Evolutionary conservation across 768 basidiomycete genomes (phyloP), one percentile per base, ranked within the genome.

Genomic region (Lactarius pseudohatsudake): DNA sequence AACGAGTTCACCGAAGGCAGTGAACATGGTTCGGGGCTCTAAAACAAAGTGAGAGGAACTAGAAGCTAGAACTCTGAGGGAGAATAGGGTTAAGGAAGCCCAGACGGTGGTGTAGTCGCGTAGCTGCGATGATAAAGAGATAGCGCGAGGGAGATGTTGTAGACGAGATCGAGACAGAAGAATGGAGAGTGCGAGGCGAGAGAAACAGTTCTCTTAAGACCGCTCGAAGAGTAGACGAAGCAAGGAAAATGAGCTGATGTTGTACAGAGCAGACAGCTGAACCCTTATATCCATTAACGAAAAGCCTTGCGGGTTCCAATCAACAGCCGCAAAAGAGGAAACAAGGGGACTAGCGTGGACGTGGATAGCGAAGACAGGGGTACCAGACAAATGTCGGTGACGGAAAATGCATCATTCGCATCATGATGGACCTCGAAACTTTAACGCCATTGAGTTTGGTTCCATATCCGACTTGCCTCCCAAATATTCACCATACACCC

Each of bases 1-100:
- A 20, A 26, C 20, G 9, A 28, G 28, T 55, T 28, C n/a, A 69
- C 68, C 68, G 15, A 64, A 64, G 9, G 65, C 34, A n/a, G 54
- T 43, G 50, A 64, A 45, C 40, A 43, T 47, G 13, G 62, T 61
- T 22, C 22, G 53, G 4, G 36, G 54, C 50, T 26, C 60, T 15
- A 53, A 54, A 2, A 61, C 13, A 22, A 57, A 15, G 26, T 50
- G 22, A 16, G 22, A 34, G 22, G n/a, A n/a, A 22, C 10, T 30
- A 34, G 28, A 32, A 10, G 43, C 28, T 18, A 63, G 55, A 34
- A 4, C 11, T 28, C 22, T 38, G 38, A 45, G 30, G 30, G 59
- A 60, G 34, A 30, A 16, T 40, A 40, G 40, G 40, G 13, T 13
- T 13, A 2, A 16, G 4, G 40, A 40, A 15, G 40, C 13, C 40